phyloP scores from a whole-genome alignment of 257 asterid species.

The Linderniella brevidens region DNA sequence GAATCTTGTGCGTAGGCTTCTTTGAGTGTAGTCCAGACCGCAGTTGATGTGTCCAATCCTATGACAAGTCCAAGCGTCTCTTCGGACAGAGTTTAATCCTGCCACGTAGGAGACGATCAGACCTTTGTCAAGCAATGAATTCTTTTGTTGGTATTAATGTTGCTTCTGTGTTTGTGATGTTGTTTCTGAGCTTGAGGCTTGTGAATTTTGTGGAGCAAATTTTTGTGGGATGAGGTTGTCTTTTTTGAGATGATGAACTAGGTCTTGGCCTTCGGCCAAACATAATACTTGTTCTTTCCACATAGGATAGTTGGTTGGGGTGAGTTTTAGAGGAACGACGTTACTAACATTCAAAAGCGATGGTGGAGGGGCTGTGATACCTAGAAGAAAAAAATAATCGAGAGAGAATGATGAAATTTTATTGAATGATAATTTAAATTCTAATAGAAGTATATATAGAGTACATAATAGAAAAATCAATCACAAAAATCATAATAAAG shows the following conservation, averaged over 20 bases:
- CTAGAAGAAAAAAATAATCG: too few species aligned
- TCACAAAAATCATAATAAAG: too few species aligned
- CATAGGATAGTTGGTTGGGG: not conserved
- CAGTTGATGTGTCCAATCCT: constrained; percentile 2
- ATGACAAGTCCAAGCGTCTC: constrained; percentile 8
- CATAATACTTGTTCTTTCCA: constrained; percentile 5
- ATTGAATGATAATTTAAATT: too few species aligned
- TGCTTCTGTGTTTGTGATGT: too few species aligned
- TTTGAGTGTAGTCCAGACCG: constrained; percentile 3
- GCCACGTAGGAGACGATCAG: constrained; percentile 5
- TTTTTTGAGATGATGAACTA: not conserved
- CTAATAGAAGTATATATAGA: too few species aligned
- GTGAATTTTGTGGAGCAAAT: not conserved
- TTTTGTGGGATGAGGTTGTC: not conserved
- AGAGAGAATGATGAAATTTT: too few species aligned
- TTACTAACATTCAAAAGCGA: constrained; percentile 3
- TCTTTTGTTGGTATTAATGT: not conserved
- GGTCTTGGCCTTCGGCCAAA: constrained; percentile 4
- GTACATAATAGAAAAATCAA: too few species aligned
- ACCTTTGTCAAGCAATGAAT: not conserved
- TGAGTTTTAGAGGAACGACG: constrained; percentile 4
- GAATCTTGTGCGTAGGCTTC: constrained; percentile 8
- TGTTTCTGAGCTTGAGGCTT: not conserved
- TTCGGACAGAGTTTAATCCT: constrained; percentile 7
- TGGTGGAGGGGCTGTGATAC: not conserved